Percentiles rank a stretch among this genome's conserved stretches.
Evolutionary conservation across 768 basidiomycete species (phyloP).

Genomic region (Piloderma croceum): DNA sequence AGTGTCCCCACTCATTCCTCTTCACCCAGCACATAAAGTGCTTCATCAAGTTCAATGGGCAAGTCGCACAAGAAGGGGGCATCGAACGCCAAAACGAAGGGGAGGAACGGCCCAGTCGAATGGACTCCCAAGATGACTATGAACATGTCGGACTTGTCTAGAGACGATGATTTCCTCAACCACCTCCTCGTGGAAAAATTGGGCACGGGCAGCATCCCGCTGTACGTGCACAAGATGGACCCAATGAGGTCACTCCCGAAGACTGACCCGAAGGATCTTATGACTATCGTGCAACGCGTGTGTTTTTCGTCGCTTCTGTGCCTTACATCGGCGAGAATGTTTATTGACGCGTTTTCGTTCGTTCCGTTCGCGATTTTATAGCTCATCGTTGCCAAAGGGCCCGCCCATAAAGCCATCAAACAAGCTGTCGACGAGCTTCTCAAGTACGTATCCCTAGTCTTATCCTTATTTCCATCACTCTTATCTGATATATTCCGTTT

Average conservation of each 20-base stretch:
- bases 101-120: slow-evolving; percentile 26
- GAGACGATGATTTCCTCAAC: slow-evolving; percentile 87
- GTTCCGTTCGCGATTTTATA: slow-evolving; percentile 30
- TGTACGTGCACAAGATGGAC: slow-evolving; percentile 90
- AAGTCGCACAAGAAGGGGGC: not conserved
- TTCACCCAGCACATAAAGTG: too few relatives aligned
- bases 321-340: slow-evolving; percentile 12
- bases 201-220: slow-evolving; percentile 72
- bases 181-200: slow-evolving; percentile 87
- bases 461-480: too few relatives aligned
- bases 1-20: too few relatives aligned
- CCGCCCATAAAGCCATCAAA: slow-evolving; percentile 53
- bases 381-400: slow-evolving; percentile 56
- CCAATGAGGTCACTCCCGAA: slow-evolving; percentile 70
- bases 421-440: slow-evolving; percentile 77
- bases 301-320: slow-evolving; percentile 21
- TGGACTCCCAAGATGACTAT: slow-evolving; percentile 87
- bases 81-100: not conserved
- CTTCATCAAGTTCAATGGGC: too few relatives aligned
- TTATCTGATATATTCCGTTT: slow-evolving; percentile 16
- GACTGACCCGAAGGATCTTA: slow-evolving; percentile 61
- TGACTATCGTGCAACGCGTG: slow-evolving; percentile 75
- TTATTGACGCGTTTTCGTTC: not conserved
- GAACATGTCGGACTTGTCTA: slow-evolving; percentile 86
- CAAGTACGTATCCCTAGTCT: slow-evolving; percentile 45